phyloP scores from a whole-genome alignment of 805 yeast genomes.

The Kodamaea sagamina region DNA sequence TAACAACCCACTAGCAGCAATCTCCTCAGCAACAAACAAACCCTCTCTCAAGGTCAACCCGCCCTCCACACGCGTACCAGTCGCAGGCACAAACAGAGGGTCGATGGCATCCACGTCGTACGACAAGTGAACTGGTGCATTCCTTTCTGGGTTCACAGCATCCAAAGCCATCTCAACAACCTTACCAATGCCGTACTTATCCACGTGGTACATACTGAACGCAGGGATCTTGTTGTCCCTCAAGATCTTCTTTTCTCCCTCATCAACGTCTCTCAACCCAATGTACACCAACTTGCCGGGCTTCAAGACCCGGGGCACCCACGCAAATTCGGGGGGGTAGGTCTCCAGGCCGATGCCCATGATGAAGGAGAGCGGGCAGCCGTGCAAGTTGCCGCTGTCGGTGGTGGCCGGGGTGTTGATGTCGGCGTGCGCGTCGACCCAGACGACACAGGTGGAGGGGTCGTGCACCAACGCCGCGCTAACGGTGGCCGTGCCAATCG shows the following conservation, averaged over 20 bases:
- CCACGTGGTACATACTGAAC: constrained; percentile 93
- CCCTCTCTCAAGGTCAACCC: constrained; percentile 95
- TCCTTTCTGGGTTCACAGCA: constrained; percentile 67
- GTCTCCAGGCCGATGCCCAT: constrained; percentile 72
- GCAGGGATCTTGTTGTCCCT: constrained; percentile 75
- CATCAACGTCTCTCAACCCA: constrained; percentile 92
- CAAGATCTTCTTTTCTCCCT: constrained; percentile 76
- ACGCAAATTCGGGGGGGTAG: constrained; percentile 72
- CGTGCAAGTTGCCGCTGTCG: constrained; percentile 89
- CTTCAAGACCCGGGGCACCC: constrained; percentile 75
- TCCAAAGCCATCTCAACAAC: constrained; percentile 91
- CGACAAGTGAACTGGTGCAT: constrained; percentile 79
- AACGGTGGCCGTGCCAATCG: constrained; percentile 92
- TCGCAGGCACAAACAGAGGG: constrained; percentile 91
- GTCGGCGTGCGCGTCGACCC: constrained; percentile 99
- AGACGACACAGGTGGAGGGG: constrained; percentile 86
- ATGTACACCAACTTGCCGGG: constrained; percentile 81
- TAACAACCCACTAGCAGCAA: constrained; percentile 86
- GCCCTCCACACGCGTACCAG: constrained; percentile 97
- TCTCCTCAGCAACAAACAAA: constrained; percentile 84
- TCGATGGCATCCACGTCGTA: constrained; percentile 98
- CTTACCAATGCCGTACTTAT: constrained; percentile 86
- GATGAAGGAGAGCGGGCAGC: constrained; percentile 92
- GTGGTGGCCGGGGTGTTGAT: constrained; percentile 86
- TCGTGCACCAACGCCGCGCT: constrained; percentile 74